Evolutionary conservation across 2,329 filamentous ascomycete genomes (phyloP).

Genomic region (Ambrosiella beaveri): DNA sequence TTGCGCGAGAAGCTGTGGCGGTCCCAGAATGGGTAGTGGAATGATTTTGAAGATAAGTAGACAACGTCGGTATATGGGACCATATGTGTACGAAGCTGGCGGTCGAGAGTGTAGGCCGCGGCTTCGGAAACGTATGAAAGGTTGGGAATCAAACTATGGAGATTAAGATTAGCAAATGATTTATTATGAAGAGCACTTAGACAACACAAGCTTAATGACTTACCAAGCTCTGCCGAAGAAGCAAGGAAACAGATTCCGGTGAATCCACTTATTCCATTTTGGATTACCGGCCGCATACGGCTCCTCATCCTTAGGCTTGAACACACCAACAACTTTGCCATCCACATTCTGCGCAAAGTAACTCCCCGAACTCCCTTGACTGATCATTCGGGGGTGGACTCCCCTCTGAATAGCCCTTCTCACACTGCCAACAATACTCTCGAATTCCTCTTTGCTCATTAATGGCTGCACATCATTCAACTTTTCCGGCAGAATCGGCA

Average conservation of each 20-base stretch:
- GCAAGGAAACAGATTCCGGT: constrained; percentile 91
- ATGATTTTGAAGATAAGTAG: constrained; percentile 84
- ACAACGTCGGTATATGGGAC: constrained; percentile 96
- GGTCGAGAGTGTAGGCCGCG: constrained; percentile 86
- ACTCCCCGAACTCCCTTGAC: constrained; percentile 91
- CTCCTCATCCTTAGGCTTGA: constrained; percentile 98
- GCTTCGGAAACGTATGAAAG: constrained; percentile 96
- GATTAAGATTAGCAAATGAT: not conserved
- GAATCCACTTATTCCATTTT: constrained; percentile 99
- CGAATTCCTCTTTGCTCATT: constrained; percentile 68
- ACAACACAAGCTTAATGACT: constrained; percentile 15
- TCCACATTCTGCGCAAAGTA: constrained; percentile 89
- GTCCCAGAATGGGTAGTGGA: constrained; percentile 97
- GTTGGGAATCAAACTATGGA: constrained; percentile 67
- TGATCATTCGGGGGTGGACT: constrained; percentile 86
- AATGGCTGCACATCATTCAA: constrained; percentile 47
- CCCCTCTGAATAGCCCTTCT: constrained; percentile 74
- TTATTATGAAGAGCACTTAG: not conserved
- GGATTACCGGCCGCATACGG: constrained; percentile 93
- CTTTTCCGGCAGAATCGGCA: constrained; percentile 59
- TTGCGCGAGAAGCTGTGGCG: constrained; percentile 74
- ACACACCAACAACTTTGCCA: constrained; percentile 91
- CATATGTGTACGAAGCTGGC: constrained; percentile 72
- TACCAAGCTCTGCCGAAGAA: constrained; percentile 86
- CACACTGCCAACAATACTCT: constrained; percentile 80